Evolutionary conservation across 371 early-diverging fungal genomes (phyloP).

Genomic region (Saksenaea vasiformis): DNA sequence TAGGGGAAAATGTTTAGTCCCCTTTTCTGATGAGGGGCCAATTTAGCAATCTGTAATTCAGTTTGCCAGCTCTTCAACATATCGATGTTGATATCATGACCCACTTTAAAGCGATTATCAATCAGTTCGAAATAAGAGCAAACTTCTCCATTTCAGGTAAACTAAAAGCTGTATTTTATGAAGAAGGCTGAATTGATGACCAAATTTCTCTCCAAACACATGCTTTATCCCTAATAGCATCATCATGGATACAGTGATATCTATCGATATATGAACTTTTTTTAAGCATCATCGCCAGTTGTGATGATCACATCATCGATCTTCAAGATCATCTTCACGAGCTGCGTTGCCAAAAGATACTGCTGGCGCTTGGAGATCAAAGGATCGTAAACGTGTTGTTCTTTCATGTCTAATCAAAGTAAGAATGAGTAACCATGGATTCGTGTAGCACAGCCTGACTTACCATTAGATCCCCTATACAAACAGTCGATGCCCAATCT

Average conservation of each 20-base stretch:
- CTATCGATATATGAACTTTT: background rate
- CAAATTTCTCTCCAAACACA: background rate
- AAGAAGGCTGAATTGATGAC: no score
- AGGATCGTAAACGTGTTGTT: conserved; percentile 96
- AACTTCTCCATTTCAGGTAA: no score
- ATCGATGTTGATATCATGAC: no score
- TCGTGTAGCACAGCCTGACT: background rate
- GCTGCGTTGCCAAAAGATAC: conserved; percentile 93
- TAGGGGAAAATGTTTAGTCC: no score
- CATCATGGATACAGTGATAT: no score
- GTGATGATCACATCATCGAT: conserved; percentile 89
- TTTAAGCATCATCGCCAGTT: background rate
- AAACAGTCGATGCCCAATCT: conserved; percentile 96
- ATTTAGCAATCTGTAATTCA: no score
- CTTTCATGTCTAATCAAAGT: conserved; percentile 82
- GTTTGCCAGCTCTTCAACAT: no score
- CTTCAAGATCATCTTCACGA: conserved; percentile 97
- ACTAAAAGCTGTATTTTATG: no score
- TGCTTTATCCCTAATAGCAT: background rate
- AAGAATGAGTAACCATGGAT: background rate
- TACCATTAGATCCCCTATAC: conserved; percentile 81
- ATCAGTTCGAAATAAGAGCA: no score
- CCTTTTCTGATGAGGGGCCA: no score
- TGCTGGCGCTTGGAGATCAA: conserved; percentile 98
- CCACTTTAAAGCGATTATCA: no score